These are phyloP conservation scores for Populus euphratica DNA, from an alignment of 345 rosid species.

Conservation along the genomic window DNA sequence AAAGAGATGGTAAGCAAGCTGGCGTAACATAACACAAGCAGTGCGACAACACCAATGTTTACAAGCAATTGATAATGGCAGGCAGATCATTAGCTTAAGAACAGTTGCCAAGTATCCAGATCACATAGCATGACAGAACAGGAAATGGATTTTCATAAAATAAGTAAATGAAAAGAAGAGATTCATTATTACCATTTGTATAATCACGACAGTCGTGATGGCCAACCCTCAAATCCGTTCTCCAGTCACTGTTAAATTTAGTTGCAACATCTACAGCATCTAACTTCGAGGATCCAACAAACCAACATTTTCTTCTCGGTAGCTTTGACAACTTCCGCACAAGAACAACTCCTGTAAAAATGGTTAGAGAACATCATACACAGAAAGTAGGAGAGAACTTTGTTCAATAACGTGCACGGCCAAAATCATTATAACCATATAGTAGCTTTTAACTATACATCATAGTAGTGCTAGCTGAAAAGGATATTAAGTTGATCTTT, in stretches of 20 bases:
- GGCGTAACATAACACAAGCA: too few relatives aligned
- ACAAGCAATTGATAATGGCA: too few relatives aligned
- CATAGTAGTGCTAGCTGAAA: too few relatives aligned
- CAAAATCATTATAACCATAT: too few relatives aligned
- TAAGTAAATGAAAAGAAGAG: not conserved
- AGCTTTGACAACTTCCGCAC: slow-evolving; percentile 49
- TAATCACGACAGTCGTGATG: slow-evolving; percentile 70
- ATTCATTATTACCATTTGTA: slow-evolving; percentile 54
- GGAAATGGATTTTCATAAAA: not conserved
- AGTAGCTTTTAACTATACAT: too few relatives aligned
- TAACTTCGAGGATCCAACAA: slow-evolving; percentile 51
- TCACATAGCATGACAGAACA: not conserved
- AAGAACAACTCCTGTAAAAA: slow-evolving; percentile 43
- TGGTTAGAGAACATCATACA: not conserved
- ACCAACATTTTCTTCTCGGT: slow-evolving; percentile 67
- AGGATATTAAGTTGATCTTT: too few relatives aligned
- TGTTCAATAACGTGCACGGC: too few relatives aligned
- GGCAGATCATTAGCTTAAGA: too few relatives aligned
- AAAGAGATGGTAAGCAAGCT: too few relatives aligned
- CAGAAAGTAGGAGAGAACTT: not conserved
- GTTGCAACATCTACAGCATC: slow-evolving; percentile 47
- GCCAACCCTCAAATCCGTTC: slow-evolving; percentile 59
- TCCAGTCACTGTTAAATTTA: slow-evolving; percentile 53
- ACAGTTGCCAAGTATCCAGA: too few relatives aligned
- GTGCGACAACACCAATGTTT: too few relatives aligned